Percentiles rank a stretch among this genome's conserved stretches.
phyloP scores from a whole-genome alignment of 768 basidiomycete species.

The Exidia glandulosa region DNA sequence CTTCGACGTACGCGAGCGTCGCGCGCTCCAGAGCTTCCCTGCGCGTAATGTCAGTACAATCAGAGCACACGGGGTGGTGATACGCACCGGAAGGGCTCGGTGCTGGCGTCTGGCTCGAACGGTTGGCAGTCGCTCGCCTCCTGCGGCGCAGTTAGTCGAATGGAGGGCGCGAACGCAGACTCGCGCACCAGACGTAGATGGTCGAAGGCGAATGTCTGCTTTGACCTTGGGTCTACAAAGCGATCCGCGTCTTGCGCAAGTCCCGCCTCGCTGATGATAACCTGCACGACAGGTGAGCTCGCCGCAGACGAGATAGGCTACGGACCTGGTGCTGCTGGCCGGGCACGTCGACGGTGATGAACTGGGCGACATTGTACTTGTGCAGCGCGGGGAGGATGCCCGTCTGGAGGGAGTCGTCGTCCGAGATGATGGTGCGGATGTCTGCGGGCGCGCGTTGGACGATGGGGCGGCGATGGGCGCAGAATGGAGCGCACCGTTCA shows the following conservation, averaged over 20 bases:
- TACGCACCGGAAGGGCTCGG: constrained; percentile 70
- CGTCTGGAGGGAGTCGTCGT: constrained; percentile 73
- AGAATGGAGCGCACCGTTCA: constrained; percentile 48
- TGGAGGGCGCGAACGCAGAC: constrained; percentile 8
- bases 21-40: constrained; percentile 66
- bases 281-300: constrained; percentile 32
- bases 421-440: constrained; percentile 78
- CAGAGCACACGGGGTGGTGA: neutral
- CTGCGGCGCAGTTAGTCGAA: constrained; percentile 24
- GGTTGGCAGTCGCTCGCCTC: constrained; percentile 66
- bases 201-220: constrained; percentile 72
- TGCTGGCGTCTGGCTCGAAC: constrained; percentile 47
- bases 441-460: constrained; percentile 36
- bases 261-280: constrained; percentile 70
- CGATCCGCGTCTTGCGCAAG: constrained; percentile 49
- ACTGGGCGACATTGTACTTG: constrained; percentile 82
- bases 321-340: constrained; percentile 64
- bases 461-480: neutral
- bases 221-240: constrained; percentile 76
- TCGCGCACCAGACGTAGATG: constrained; percentile 74
- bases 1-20: constrained; percentile 52
- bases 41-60: neutral
- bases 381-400: constrained; percentile 68
- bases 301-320: constrained; percentile 3
- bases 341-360: constrained; percentile 78